Conservation (phyloP, 257 asterid genomes). For the Fraxinus excelsior region DNA sequence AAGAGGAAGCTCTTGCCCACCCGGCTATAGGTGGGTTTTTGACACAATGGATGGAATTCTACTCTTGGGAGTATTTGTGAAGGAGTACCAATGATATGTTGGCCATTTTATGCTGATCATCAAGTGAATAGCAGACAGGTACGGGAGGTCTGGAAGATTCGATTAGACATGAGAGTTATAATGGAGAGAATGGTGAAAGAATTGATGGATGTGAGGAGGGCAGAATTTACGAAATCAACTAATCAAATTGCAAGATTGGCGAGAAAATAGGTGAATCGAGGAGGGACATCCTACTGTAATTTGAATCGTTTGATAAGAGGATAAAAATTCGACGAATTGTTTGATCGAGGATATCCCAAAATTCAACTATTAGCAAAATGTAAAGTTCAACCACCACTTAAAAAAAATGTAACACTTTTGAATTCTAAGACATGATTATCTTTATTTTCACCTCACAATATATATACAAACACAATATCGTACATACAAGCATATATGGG, state of each 20-base stretch:
- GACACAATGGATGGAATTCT: slow-evolving; percentile 33
- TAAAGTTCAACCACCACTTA: neutral
- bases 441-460: neutral
- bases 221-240: slow-evolving; percentile 19
- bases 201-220: slow-evolving; percentile 31
- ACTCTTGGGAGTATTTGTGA: slow-evolving; percentile 25
- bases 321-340: slow-evolving; percentile 11
- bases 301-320: slow-evolving; percentile 27
- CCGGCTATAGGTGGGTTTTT: slow-evolving; percentile 28
- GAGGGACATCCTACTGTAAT: slow-evolving; percentile 24
- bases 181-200: slow-evolving; percentile 25
- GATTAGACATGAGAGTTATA: slow-evolving; percentile 32
- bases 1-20: slow-evolving; percentile 32
- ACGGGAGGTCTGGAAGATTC: slow-evolving; percentile 34
- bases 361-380: too few species aligned
- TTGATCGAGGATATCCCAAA: too few species aligned
- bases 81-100: slow-evolving; percentile 35
- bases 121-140: slow-evolving; percentile 37
- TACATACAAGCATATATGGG: neutral
- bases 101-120: slow-evolving; percentile 35
- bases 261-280: slow-evolving; percentile 15
- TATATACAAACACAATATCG: neutral
- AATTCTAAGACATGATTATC: neutral
- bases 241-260: slow-evolving; percentile 22
- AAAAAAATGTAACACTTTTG: neutral